Base-by-base conservation (phyloP, 176 grass and related monocot genomes). In the Sorghum bicolor region DNA sequence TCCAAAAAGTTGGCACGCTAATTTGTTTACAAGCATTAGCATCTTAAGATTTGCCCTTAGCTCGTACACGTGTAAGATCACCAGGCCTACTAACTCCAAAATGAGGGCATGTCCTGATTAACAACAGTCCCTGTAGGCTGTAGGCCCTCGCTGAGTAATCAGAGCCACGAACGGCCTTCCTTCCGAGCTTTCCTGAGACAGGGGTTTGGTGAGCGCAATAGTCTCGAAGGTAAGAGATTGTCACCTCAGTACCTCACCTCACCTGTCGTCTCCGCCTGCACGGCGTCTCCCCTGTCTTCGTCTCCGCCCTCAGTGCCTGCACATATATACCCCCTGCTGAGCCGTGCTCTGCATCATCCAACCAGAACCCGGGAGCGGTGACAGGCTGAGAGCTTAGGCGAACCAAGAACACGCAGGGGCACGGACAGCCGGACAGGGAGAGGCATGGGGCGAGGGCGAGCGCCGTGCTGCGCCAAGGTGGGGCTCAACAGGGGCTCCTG, bases 381-480 rank as follows among this genome's bases (percentile, higher is more conserved):
- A 64, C 61, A 29, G 10, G 10, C 10, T 15, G 75, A 66, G 24
- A 83, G 40, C 6, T 39, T 52, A 3, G 66, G 57, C 37, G n/a
- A n/a, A 70, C 15, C 64, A 19, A 58, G 44, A 76, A 25, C n/a
- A 8, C 2, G 24, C 10, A 69, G 74, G 19, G 74, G 30, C 13
- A 41, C n/a, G n/a, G n/a, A n/a, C n/a, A n/a, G n/a, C n/a, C n/a
- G n/a, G 66, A 29, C 12, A 40, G 32, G 50, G 74, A 55, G 63
- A 65, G 78, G 34, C 1, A 97, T 97, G 94, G 94, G 94, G 26
- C 72, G 86, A 65, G 93, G 93, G 4, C 47, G 93, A 76, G 92
- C 94, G 25, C 94, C 94, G 72, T 97, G 94, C 86, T 97, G 94
- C 71, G 90, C 90, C 48, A 97, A 94, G 88, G 88, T 94, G 12